Evolutionary conservation across 2,329 filamentous ascomycete genomes (phyloP), one percentile per base, ranked within the genome.

Genomic region (Stemphylium vesicarium): DNA sequence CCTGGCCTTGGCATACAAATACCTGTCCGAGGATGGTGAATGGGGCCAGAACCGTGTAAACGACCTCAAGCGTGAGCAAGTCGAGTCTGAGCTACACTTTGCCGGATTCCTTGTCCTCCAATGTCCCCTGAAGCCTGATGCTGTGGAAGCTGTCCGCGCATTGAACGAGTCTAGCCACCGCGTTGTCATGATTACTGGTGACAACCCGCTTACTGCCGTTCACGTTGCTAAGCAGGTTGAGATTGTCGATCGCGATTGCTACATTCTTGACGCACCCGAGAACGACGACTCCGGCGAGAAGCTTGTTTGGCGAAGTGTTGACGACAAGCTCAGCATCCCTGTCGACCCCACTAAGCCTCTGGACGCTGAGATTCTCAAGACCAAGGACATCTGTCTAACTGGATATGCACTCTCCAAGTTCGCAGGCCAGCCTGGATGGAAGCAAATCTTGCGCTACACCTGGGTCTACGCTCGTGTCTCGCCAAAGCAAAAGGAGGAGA

Each of bases 391-490:
- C 31, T 99, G 95, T 72, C 88, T 98, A 47, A 99, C 95, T 50
- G 95, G 95, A 52, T 97, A 97, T 74, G 95, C 95, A 37, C 81
- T 99, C 47, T 85, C 88, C 47, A 95, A 96, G 75, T 96, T 96
- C 82, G 91, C 90, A 77, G 90, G 85, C 51, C 89, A 96, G 71
- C 77, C 85, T 51, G 92, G 87, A 43, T 89, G 93, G 78, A 82
- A 84, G 48, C 85, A 91, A 50, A 83, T 99, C 45, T 83, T 98
- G 29, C 89, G 93, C 44, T 85, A 98, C 77, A 88, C 93, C 12
- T 99, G 95, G 95, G 95, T 99, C 4, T 99, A 99, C 73, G 95
- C 95, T 63, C 92, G 95, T 70, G 95, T 99, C 9, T 99, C 95
- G 1, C 95, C 95, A 8, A 97, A 96, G 82, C 95, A 99, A 72